These are phyloP conservation scores for Panellus pusillus DNA, from an alignment of 768 basidiomycete species.

Conservation along the genomic window DNA sequence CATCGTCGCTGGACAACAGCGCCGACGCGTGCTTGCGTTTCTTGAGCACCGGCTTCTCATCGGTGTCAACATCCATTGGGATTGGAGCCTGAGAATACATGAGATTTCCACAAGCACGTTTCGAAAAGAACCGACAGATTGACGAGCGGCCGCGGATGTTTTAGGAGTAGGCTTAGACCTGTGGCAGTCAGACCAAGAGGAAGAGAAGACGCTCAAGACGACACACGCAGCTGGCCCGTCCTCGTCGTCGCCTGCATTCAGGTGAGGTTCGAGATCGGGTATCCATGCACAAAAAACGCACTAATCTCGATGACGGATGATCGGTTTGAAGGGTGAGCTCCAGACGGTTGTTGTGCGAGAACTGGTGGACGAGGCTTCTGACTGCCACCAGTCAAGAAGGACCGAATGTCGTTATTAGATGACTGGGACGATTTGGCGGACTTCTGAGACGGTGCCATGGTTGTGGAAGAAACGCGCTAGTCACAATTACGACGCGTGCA, in stretches of 20 bases:
- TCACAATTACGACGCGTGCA: constrained; percentile 11
- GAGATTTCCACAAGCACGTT: neutral
- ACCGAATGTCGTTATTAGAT: constrained; percentile 37
- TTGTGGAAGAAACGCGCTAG: constrained; percentile 1
- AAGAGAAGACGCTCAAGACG: neutral
- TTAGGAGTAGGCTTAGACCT: constrained; percentile 4
- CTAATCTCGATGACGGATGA: constrained; percentile 30
- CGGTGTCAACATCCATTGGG: constrained; percentile 26
- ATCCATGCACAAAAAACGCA: constrained; percentile 15
- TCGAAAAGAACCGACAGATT: neutral
- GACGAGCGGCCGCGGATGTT: constrained; percentile 10
- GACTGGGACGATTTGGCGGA: constrained; percentile 22
- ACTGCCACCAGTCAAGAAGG: constrained; percentile 36
- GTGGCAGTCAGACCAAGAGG: neutral
- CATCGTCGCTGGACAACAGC: constrained; percentile 40
- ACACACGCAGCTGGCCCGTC: constrained; percentile 8
- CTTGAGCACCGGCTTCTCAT: constrained; percentile 22
- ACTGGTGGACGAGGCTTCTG: constrained; percentile 6
- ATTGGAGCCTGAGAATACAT: neutral
- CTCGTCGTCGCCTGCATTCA: constrained; percentile 22
- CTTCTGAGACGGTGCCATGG: constrained; percentile 15
- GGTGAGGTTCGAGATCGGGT: neutral
- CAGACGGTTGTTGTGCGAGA: neutral
- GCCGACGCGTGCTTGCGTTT: constrained; percentile 35
- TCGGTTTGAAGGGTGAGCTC: neutral